These are phyloP conservation scores for Auriscalpium orientale DNA, from an alignment of 768 basidiomycete species.

Conservation along the genomic window DNA sequence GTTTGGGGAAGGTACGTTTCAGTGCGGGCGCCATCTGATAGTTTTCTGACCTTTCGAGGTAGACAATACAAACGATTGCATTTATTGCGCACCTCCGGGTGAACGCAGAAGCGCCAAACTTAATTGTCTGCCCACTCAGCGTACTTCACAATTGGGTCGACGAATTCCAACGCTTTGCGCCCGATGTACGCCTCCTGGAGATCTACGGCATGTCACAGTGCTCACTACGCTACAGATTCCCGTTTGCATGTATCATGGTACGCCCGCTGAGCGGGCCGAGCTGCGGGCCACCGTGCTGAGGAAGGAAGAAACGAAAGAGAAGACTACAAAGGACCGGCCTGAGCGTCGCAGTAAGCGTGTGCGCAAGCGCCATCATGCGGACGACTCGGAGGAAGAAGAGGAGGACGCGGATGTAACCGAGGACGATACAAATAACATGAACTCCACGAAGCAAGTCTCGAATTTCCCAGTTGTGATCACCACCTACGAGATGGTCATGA, in stretches of 20 bases:
- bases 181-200: slow-evolving; percentile 40
- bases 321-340: not conserved
- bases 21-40: too few species aligned
- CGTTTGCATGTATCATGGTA: slow-evolving; percentile 87
- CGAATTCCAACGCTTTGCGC: slow-evolving; percentile 82
- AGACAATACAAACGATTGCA: slow-evolving; percentile 94
- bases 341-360: not conserved
- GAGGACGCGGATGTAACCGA: not conserved
- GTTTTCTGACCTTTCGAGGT: not conserved
- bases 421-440: slow-evolving; percentile 11
- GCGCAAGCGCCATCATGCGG: not conserved
- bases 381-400: not conserved
- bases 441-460: slow-evolving; percentile 25
- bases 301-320: slow-evolving; percentile 16
- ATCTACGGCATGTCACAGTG: not conserved
- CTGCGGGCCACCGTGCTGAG: slow-evolving; percentile 35
- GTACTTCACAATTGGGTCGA: slow-evolving; percentile 88
- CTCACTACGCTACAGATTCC: slow-evolving; percentile 48
- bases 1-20: slow-evolving; percentile 67
- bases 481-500: slow-evolving; percentile 90
- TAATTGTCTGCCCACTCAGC: slow-evolving; percentile 89
- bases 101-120: slow-evolving; percentile 63
- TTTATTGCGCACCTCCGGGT: slow-evolving; percentile 88
- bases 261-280: slow-evolving; percentile 71
- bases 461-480: slow-evolving; percentile 80